Evolutionary conservation across 148 eudicot species (phyloP), one percentile per base, ranked within the genome.

Genomic region (Camellia granthamiana): DNA sequence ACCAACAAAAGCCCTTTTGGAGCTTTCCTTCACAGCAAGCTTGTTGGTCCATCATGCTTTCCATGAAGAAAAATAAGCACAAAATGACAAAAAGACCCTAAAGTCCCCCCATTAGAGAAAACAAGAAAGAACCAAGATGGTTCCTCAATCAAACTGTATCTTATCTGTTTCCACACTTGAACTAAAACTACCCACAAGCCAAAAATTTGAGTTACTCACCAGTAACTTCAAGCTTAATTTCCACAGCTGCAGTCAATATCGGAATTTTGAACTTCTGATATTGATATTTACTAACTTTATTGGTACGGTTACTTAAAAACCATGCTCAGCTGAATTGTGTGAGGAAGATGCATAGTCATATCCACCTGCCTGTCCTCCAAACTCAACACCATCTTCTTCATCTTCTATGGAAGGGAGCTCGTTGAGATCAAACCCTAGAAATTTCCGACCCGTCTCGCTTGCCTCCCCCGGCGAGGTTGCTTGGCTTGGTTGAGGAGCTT

Each of bases 351-450:
- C 49, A 58, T 43, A 60, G 11, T 16, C 79, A 77, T 65, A 51
- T 7, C 47, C 79, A 65, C 38, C 77, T 75, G 47, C 2, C 15
- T 63, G 67, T n/a, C 6, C 38, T n/a, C 6, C 38, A 63, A 38
- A 63, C 38, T 63, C 67, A 21, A 19, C 38, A 21, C 67, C 70
- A 13, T 54, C 80, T 42, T 54, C 80, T 10, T 66, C 73, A 18
- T 66, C 73, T 6, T 78, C 80, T 64, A 67, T 55, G 7, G 74
- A n/a, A 10, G 84, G 81, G 19, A 65, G 78, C 81, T 82, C 75
- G 65, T 82, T 82, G 65, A 82, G 81, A 73, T 82, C 85, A 43
- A 79, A 79, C 4, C 44, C 63, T 9, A 75, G 64, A 16, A 74
- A 15, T 16, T 11, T 65, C 41, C 69, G 61, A 47, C 47, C 77